Percentiles rank a stretch among this genome's conserved stretches.
phyloP scores from a whole-genome alignment of 2,329 filamentous ascomycete species.

The Nothopassalora personata region DNA sequence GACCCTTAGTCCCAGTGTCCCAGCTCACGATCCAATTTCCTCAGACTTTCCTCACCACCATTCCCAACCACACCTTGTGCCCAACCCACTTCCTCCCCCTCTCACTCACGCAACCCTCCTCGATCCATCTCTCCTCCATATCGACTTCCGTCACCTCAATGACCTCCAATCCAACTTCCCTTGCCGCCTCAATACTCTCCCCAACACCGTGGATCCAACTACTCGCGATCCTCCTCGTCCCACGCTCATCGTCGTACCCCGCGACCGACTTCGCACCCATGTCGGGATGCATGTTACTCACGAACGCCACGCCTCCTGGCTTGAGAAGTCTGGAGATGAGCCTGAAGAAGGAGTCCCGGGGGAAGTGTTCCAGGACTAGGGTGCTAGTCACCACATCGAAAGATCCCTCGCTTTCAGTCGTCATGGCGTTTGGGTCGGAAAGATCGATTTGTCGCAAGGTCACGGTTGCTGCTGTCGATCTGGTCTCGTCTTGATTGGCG shows the following conservation, averaged over 20 bases:
- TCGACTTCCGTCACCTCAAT: conserved; percentile 28
- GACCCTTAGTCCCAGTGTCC: too few relatives aligned
- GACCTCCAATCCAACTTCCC: conserved; percentile 29
- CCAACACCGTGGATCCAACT: conserved; percentile 53
- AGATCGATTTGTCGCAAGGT: conserved; percentile 8
- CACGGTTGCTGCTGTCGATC: neutral
- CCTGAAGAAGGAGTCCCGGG: conserved; percentile 47
- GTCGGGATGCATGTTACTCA: conserved; percentile 65
- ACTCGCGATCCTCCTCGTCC: conserved; percentile 54
- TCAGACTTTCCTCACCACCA: conserved; percentile 26
- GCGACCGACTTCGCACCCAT: conserved; percentile 58
- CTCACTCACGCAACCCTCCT: conserved; percentile 28
- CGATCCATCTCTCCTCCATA: conserved; percentile 30
- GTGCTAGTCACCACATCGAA: conserved; percentile 49
- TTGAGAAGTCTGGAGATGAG: conserved; percentile 41
- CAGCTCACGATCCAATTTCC: too few relatives aligned
- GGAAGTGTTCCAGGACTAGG: conserved; percentile 60
- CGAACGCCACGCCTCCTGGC: conserved; percentile 47
- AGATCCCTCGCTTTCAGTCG: conserved; percentile 7
- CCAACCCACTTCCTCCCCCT: conserved; percentile 40
- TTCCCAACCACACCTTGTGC: conserved; percentile 36
- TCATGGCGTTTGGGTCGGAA: neutral
- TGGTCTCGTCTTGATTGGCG: too few relatives aligned
- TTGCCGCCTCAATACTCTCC: conserved; percentile 50
- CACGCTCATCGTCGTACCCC: conserved; percentile 54